Base-by-base conservation (phyloP, 257 asterid genomes). In the Petunia axillaris region DNA sequence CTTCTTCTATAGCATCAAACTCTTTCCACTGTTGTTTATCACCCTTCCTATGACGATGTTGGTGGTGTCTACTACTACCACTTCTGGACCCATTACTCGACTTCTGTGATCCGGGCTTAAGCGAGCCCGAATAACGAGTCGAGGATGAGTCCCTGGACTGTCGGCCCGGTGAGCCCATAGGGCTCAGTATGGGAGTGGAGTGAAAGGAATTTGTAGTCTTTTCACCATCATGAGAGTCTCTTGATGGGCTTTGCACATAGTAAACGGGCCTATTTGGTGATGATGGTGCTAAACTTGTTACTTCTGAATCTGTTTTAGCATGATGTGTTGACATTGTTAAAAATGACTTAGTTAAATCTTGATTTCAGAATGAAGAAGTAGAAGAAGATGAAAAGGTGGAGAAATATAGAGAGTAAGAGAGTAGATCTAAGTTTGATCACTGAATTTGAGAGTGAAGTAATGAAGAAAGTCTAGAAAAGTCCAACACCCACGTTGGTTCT, bases 161-260 rank as follows among this genome's bases (percentile, higher is more conserved):
- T 35, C 89, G 98, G 14, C 98, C 98, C 50, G 99, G 99, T 0
- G 99, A 95, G 3, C 95, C 99, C 92, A 89, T 85, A 15, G 99
- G 98, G 81, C 97, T 91, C 65, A 91, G 86, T 0, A 91, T 87
- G 62, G 99, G 99, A 8, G 98, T 95, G 3, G 98, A 95, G 75
- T 91, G 99, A 85, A 93, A 93, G 0, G 99, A 95, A 54, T 93
- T 91, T 1, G 97, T 90, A 4, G 99, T 95, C 88, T 95, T 95
- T 80, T 93, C 99, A 1, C 99, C 98, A 59, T 95, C 99, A 82
- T 95, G 98, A 1, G 99, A 93, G 84, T 95, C 99, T 77, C 99
- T 60, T 8, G 99, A 95, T 37, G 99, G 98, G 58, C 97, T 91
- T 83, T 95, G 99, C 67, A 95, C 99, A 82, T 93, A 95, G 91